Evolutionary conservation across 768 basidiomycete species (phyloP), one percentile per base, ranked within the genome.

Genomic region (Amanita rimosa): DNA sequence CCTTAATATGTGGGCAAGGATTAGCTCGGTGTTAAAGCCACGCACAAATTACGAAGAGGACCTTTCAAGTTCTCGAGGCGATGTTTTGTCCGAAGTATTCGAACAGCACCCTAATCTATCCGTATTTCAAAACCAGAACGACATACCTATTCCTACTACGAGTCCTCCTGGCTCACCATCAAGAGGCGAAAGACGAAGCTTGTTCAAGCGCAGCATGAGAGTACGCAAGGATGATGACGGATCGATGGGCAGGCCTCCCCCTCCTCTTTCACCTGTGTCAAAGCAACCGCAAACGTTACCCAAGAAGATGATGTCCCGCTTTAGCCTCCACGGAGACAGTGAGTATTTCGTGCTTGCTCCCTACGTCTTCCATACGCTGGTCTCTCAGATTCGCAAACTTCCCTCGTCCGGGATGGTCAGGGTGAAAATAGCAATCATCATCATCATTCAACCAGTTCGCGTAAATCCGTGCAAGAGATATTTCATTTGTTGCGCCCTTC

Each of bases 41-140:
- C 60, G 62, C 49, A 65, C 67, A 39, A 58, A 48, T 37, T 52
- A 61, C 44, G 59, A 60, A 54, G 59, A 65, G 27, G 57, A 67
- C 46, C 58, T 63, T 48, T 49, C 61, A 34, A 52, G 58, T n/a
- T 58, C 62, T 26, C 62, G 60, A 31, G 59, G 63, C 48, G 72
- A 73, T 46, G 75, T 80, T 17, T 60, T 80, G 55, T 60, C 65
- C 43, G 70, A 68, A 56, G 73, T 79, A 26, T 72, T 69, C 51
- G 76, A 81, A 59, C 77, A 79, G 48, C 78, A 81, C 50, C 78
- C 77, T 19, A 80, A 79, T 60, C 58, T 79, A 46, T 81, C 81
- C 19, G 65, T 78, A 52, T 79, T 79, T 52, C 74, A 60, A 51
- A 55, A 63, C 38, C 53, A 61, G 35, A 62, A 67, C 31, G 63